Base-by-base conservation (phyloP, 495 filamentous ascomycete species). In the Penicillium cataractarum region DNA sequence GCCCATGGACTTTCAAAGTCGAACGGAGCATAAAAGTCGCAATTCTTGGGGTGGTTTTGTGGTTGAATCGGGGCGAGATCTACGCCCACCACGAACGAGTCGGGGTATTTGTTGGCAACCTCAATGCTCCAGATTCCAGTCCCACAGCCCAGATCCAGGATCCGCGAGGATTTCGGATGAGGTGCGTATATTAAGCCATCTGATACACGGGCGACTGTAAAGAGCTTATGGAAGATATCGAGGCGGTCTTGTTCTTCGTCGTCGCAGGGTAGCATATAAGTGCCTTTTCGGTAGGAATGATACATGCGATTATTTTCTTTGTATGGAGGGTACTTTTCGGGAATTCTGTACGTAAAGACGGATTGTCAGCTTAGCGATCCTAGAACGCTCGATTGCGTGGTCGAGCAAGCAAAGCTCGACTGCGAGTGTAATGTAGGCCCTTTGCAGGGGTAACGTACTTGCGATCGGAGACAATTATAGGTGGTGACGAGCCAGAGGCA, bases 41-140 rank as follows among this genome's bases (percentile, higher is more conserved):
- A 92, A 65, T 75, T 93, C 86, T 63, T 82, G 67, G 91, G 91
- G 48, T 74, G 90, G 84, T 83, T 87, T 67, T 84, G 76, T 5
- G 93, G 93, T 67, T 96, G 93, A 57, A 94, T 95, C 26, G 88
- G 81, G 6, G 88, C 87, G 1, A 97, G 82, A 75, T 96, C 93
- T 10, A 92, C 81, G 6, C 91, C 92, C 37, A 87, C 77, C 37
- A 96, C 88, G 73, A 84, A 78, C 12, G 86, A 78, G 39, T 86
- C 71, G 19, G 78, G 79, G 65, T 87, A 90, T 73, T 85, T 84
- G 57, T 86, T 84, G 49, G 90, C 90, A 76, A 97, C 88, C 65
- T 95, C 90, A 67, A 96, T 93, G 22, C 87, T 84, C 93, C 93
- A 97, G 51, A 97, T 94, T 6, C 93, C 93, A 0, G 93, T 96